A percentile compares a stretch with the other conserved stretches of the same genome.
These are phyloP conservation scores for Daldinia bambusicola DNA, from an alignment of 495 filamentous ascomycete genomes.

Conservation along the genomic window DNA sequence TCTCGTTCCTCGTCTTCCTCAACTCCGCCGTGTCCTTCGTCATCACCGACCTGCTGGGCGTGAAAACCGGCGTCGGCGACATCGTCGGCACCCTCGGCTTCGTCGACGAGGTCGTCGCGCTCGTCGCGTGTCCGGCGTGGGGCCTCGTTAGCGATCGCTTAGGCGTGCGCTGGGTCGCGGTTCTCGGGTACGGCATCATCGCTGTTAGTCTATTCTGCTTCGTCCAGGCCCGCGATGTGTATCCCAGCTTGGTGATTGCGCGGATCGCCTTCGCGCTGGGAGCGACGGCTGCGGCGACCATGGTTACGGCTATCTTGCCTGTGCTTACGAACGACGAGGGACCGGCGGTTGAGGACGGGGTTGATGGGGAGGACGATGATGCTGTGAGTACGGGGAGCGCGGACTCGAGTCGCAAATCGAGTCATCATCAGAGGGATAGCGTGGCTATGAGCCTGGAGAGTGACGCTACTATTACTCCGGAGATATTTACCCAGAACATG, in stretches of 20 bases:
- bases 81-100: slow-evolving; percentile 95
- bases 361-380: slow-evolving; percentile 19
- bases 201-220: slow-evolving; percentile 79
- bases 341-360: slow-evolving; percentile 27
- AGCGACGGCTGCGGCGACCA: slow-evolving; percentile 89
- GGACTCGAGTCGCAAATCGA: slow-evolving; percentile 29
- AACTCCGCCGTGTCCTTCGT: slow-evolving; percentile 95
- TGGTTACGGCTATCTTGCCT: slow-evolving; percentile 96
- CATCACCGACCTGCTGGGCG: slow-evolving; percentile 86
- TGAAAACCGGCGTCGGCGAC: slow-evolving; percentile 80
- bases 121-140: slow-evolving; percentile 92
- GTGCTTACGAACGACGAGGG: slow-evolving; percentile 70
- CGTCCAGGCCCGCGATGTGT: slow-evolving; percentile 86
- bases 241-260: slow-evolving; percentile 87
- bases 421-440: slow-evolving; percentile 48
- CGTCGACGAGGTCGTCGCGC: slow-evolving; percentile 90
- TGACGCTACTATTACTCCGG: slow-evolving; percentile 71
- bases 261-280: slow-evolving; percentile 90
- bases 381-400: slow-evolving; percentile 10
- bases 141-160: slow-evolving; percentile 89
- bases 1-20: slow-evolving; percentile 96
- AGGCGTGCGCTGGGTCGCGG: slow-evolving; percentile 83
- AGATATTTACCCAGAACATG: slow-evolving; percentile 52
- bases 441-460: slow-evolving; percentile 67
- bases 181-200: slow-evolving; percentile 81